A percentile compares a stretch with the other conserved stretches of the same genome.
Conservation (phyloP, 176 grass and related monocot genomes). For the Hordeum marinum region DNA sequence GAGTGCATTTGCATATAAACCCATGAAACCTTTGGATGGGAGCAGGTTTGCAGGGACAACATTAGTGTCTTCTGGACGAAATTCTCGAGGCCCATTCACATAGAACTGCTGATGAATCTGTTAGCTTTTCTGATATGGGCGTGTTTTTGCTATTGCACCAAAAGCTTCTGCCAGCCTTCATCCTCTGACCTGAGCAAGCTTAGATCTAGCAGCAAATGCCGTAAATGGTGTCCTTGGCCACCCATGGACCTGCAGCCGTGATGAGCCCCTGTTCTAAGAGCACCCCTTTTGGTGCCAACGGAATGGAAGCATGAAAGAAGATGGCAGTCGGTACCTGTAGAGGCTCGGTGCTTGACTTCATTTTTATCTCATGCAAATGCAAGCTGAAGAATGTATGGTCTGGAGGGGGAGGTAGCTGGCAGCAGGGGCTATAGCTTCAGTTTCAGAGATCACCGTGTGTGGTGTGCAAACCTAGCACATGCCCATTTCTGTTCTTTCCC, state of each 20-base stretch:
- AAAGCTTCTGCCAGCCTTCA: neutral
- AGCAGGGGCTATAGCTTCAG: neutral
- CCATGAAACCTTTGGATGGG: neutral
- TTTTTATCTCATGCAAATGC: neutral
- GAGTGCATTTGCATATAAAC: slow-evolving; percentile 29
- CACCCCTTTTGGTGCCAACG: neutral
- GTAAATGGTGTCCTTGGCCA: neutral
- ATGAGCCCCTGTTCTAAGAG: neutral
- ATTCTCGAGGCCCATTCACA: slow-evolving; percentile 9
- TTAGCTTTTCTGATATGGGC: neutral
- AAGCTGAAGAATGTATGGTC: neutral
- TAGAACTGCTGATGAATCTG: slow-evolving; percentile 2
- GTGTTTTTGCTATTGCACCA: slow-evolving; percentile 40
- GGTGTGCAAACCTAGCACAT: slow-evolving; percentile 20
- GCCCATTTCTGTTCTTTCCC: slow-evolving; percentile 23
- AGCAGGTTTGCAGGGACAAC: slow-evolving; percentile 6
- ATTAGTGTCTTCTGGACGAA: neutral
- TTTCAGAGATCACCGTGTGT: slow-evolving; percentile 4
- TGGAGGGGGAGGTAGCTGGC: neutral
- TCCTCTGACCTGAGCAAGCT: neutral
- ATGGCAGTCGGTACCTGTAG: neutral
- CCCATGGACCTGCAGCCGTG: neutral
- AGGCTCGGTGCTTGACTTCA: neutral
- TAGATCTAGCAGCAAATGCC: neutral
- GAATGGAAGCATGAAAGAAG: neutral